Base-by-base conservation (phyloP, 495 filamentous ascomycete genomes). In the Choiromyces venosus region DNA sequence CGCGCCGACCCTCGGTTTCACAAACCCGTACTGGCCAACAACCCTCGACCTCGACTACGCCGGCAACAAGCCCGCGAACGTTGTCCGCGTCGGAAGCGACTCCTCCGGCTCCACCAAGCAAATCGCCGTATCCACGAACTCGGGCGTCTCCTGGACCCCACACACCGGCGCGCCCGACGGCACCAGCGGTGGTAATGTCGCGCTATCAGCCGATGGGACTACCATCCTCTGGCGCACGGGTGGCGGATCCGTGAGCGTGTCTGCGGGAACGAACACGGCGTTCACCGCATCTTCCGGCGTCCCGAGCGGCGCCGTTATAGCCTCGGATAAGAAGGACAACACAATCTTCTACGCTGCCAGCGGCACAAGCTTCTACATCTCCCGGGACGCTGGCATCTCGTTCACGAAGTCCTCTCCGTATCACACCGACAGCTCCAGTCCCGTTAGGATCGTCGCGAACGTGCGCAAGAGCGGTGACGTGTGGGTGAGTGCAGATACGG, bases 21-120 rank as follows among this genome's bases (percentile, higher is more conserved):
- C 85, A 76, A 83, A 78, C 9, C 87, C 87, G 4, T 83, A 80
- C 64, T 89, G 84, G 79, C 81, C 86, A 3, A 85, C 83, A 12
- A 84, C 84, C 33, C 83, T 82, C 0, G 84, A 86, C 46, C 84
- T 89, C 68, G 87, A 88, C 76, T 89, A 86, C 74, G 88, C 88
- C 8, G 88, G 88, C 1, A 84, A 86, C 72, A 84, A 84, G 25
- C 85, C 85, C 40, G 79, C 82, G 38, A 85, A 83, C 37, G 82
- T 89, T 38, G 86, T 89, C 61, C 87, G 87, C 67, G 82, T 87
- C n/a, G 87, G 88, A n/a, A 84, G 84, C 68, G 78, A 82, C 1
- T 82, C 83, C 6, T 82, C 82, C 35, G 78, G 74, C 46, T 36
- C 40, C 36, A 73, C 73, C 64, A 71, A 73, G 66, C 82, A 83